A percentile compares a stretch with the other conserved stretches of the same genome.
Conservation (phyloP, 1,139 yeast species). For the Suhomyces taliae region DNA sequence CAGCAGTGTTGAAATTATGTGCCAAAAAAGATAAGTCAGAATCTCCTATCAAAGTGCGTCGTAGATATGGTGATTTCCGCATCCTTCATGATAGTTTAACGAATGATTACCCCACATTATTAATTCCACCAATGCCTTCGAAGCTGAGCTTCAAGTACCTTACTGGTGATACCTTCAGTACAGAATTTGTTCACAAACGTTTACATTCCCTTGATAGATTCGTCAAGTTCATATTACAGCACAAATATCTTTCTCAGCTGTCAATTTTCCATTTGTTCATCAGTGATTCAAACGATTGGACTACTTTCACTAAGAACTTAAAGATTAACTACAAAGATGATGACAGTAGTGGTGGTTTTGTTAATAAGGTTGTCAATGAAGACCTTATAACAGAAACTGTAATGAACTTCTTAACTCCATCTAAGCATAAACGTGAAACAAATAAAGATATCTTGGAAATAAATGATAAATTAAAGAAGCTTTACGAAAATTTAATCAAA, state of each 20-base stretch:
- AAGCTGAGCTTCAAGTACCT: conserved; percentile 87
- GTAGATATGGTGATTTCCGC: conserved; percentile 82
- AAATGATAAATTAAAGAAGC: conserved; percentile 74
- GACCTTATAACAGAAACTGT: conserved; percentile 80
- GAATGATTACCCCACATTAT: conserved; percentile 79
- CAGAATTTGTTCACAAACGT: conserved; percentile 78
- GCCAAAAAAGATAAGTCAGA: conserved; percentile 14
- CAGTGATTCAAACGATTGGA: conserved; percentile 79
- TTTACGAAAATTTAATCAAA: conserved; percentile 77
- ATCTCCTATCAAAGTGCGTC: conserved; percentile 58
- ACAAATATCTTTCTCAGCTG: conserved; percentile 70
- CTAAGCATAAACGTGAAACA: conserved; percentile 63
- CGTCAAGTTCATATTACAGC: conserved; percentile 68
- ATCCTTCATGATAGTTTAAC: conserved; percentile 71
- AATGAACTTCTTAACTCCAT: conserved; percentile 86
- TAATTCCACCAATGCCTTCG: conserved; percentile 93
- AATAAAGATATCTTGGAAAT: conserved; percentile 82
- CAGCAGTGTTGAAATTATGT: conserved; percentile 38
- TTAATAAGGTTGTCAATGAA: conserved; percentile 49
- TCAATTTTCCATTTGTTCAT: conserved; percentile 73
- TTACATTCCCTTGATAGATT: conserved; percentile 83
- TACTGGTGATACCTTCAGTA: conserved; percentile 88
- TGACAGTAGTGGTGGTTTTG: conserved; percentile 28
- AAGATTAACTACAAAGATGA: conserved; percentile 37
- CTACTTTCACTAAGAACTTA: conserved; percentile 67